Conservation (phyloP, 2,329 filamentous ascomycete species). For the Ceratocystiopsis sp. region DNA sequence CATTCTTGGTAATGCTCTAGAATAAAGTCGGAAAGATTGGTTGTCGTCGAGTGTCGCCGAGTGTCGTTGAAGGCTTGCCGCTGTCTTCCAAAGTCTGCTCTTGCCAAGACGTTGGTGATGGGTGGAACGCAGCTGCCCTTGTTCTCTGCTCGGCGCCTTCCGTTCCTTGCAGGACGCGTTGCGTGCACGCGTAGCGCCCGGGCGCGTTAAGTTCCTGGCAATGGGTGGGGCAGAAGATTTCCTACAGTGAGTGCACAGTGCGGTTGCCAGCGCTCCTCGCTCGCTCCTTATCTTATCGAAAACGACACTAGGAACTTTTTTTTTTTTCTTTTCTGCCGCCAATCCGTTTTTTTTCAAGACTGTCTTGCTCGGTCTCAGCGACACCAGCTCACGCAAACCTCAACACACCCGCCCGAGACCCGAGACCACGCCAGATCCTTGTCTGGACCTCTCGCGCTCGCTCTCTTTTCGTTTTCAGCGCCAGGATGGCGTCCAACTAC, state of each 20-base stretch:
- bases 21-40: no score
- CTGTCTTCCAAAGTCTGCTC: no score
- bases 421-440: not conserved
- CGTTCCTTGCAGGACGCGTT: no score
- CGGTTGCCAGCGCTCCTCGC: not conserved
- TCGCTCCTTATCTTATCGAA: not conserved
- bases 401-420: not conserved
- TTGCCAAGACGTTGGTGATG: no score
- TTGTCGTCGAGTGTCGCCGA: no score
- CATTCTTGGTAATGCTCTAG: no score
- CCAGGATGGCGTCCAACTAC: slow-evolving; percentile 39
- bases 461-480: not conserved
- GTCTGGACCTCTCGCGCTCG: not conserved
- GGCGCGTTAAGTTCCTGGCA: no score
- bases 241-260: slow-evolving; percentile 1
- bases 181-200: no score
- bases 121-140: no score
- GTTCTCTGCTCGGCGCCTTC: no score
- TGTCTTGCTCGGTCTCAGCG: not conserved
- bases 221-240: no score
- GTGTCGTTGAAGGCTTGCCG: no score
- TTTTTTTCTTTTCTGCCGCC: slow-evolving; percentile 2
- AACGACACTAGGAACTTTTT: slow-evolving; percentile 5
- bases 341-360: slow-evolving; percentile 1
- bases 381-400: not conserved